Conservation (phyloP, 2,329 filamentous ascomycete species). For the Aspergillus sp. region DNA sequence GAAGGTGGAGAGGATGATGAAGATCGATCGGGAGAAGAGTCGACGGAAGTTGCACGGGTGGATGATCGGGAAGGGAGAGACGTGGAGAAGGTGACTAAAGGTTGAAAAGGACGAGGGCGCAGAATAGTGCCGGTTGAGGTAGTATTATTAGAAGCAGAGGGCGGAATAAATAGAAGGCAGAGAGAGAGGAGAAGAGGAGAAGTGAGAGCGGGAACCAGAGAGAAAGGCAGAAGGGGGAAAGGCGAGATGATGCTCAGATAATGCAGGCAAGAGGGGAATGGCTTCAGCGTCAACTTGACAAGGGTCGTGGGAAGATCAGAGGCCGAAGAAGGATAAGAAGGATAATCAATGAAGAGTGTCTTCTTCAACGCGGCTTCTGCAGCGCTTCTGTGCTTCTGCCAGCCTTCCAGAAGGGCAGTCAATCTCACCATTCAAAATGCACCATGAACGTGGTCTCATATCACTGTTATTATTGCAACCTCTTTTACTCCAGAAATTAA, state of each 20-base stretch:
- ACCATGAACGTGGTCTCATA: slow-evolving; percentile 14
- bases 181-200: slow-evolving; percentile 1
- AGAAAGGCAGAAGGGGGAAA: slow-evolving; percentile 1
- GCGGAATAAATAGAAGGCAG: not conserved
- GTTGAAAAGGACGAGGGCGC: slow-evolving; percentile 10
- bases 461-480: not conserved
- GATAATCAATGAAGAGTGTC: not conserved
- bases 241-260: not conserved
- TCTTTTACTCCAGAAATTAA: not conserved
- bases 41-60: slow-evolving; percentile 26
- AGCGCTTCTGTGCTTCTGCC: slow-evolving; percentile 19
- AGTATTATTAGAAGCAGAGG: slow-evolving; percentile 4
- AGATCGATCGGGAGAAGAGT: slow-evolving; percentile 24
- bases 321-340: not conserved
- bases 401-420: slow-evolving; percentile 29
- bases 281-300: not conserved
- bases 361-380: slow-evolving; percentile 13
- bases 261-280: slow-evolving; percentile 1
- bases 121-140: not conserved
- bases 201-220: not conserved
- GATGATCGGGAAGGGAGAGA: slow-evolving; percentile 14
- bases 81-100: slow-evolving; percentile 20
- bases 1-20: slow-evolving; percentile 22
- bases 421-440: not conserved
- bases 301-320: slow-evolving; percentile 9